A percentile compares a stretch with the other conserved stretches of the same genome.
Conservation (phyloP, 2,329 filamentous ascomycete genomes). For the Aschersonia sp. region DNA sequence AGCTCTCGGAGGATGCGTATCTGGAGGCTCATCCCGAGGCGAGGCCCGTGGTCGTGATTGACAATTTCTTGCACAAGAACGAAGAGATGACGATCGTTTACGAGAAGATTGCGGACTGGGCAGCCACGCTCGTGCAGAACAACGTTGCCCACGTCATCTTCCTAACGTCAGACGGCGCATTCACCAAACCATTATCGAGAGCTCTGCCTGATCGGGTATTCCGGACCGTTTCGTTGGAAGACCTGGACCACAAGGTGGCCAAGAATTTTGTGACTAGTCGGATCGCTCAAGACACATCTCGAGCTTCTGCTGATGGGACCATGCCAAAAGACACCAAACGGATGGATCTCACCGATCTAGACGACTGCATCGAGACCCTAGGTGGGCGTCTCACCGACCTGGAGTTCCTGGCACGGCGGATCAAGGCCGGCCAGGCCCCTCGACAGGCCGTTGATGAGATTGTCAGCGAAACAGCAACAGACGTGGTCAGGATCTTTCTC, state of each 20-base stretch:
- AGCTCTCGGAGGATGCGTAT: slow-evolving; percentile 70
- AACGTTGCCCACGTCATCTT: slow-evolving; percentile 93
- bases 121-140: slow-evolving; percentile 67
- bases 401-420: slow-evolving; percentile 80
- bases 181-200: slow-evolving; percentile 74
- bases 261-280: slow-evolving; percentile 84
- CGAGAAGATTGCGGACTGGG: slow-evolving; percentile 80
- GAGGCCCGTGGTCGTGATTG: slow-evolving; percentile 72
- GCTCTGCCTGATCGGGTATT: slow-evolving; percentile 86
- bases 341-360: slow-evolving; percentile 52
- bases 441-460: slow-evolving; percentile 74
- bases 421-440: slow-evolving; percentile 77
- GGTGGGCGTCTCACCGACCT: slow-evolving; percentile 92
- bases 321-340: slow-evolving; percentile 10
- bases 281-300: slow-evolving; percentile 37
- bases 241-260: slow-evolving; percentile 73
- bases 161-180: slow-evolving; percentile 78
- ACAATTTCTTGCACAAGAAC: slow-evolving; percentile 79
- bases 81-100: slow-evolving; percentile 51
- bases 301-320: slow-evolving; percentile 13
- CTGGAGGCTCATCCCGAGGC: slow-evolving; percentile 79
- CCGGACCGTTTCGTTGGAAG: slow-evolving; percentile 70
- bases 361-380: slow-evolving; percentile 65
- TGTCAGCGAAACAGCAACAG: slow-evolving; percentile 73
- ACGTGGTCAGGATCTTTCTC: slow-evolving; percentile 89